These are phyloP conservation scores for Colletotrichum simmondsii DNA, from an alignment of 2,329 filamentous ascomycete species.

Conservation along the genomic window DNA sequence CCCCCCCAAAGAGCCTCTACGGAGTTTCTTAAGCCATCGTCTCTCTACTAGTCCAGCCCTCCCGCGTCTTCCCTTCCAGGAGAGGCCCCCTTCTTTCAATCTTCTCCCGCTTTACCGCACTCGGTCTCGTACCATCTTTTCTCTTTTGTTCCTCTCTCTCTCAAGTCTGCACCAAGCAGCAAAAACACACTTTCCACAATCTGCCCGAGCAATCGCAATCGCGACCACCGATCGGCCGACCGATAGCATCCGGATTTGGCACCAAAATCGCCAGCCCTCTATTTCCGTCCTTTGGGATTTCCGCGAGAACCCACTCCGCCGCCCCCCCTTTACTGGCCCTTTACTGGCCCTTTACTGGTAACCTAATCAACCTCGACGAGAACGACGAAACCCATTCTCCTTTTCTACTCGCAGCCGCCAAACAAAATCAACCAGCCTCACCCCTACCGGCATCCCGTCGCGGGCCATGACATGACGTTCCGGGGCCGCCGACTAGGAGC, in stretches of 20 bases:
- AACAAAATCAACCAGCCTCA: background rate
- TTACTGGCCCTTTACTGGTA: background rate
- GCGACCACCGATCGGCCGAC: constrained; percentile 3
- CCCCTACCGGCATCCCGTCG: constrained; percentile 1
- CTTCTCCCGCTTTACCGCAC: constrained; percentile 23
- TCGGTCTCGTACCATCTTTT: background rate
- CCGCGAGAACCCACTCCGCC: constrained; percentile 10
- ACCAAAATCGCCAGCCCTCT: constrained; percentile 6
- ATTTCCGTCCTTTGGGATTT: background rate
- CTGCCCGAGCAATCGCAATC: background rate
- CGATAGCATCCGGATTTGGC: constrained; percentile 11
- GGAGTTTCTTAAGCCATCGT: too few relatives aligned
- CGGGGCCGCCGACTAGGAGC: constrained; percentile 4
- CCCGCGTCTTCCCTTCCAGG: too few relatives aligned
- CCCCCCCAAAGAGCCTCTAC: too few relatives aligned
- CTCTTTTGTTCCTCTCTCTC: background rate
- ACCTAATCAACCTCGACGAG: background rate
- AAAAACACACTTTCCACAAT: background rate
- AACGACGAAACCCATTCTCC: background rate
- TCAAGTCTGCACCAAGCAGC: background rate
- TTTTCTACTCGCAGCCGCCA: background rate
- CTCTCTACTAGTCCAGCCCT: too few relatives aligned
- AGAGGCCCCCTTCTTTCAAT: background rate
- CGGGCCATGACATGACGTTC: constrained; percentile 28
- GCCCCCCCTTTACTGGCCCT: background rate